These are phyloP conservation scores for Citrus inodora DNA, from an alignment of 345 rosid species.

Conservation along the genomic window DNA sequence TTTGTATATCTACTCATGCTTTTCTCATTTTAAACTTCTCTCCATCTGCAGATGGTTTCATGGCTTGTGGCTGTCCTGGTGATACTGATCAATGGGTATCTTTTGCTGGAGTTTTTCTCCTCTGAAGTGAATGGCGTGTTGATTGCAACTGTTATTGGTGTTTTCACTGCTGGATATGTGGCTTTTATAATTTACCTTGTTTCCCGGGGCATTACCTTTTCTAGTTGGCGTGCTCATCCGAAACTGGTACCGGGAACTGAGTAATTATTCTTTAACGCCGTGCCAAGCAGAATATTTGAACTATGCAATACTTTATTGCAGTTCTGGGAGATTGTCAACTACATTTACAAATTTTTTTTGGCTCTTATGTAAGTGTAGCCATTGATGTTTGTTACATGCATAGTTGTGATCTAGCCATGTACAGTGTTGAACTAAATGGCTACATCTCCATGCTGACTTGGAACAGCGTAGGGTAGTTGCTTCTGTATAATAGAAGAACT, in stretches of 20 bases:
- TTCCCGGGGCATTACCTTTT: constrained; percentile 37
- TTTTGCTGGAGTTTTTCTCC: constrained; percentile 69
- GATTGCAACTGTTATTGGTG: constrained; percentile 30
- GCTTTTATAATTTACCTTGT: constrained; percentile 72
- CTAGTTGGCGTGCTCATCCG: constrained; percentile 30
- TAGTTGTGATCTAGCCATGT: neutral
- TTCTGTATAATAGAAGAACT: neutral
- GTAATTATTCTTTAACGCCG: constrained; percentile 1
- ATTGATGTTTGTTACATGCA: neutral
- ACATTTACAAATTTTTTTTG: neutral
- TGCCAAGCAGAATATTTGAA: neutral
- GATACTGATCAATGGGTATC: constrained; percentile 85
- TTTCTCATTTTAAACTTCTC: neutral
- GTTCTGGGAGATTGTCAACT: neutral
- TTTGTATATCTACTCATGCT: neutral
- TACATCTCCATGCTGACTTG: neutral
- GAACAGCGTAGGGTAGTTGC: neutral
- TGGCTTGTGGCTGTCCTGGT: constrained; percentile 85
- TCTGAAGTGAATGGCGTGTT: constrained; percentile 49
- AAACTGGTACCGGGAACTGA: constrained; percentile 27
- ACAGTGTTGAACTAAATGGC: neutral
- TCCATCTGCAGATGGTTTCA: constrained; percentile 46
- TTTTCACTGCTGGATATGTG: constrained; percentile 50
- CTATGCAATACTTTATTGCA: neutral
- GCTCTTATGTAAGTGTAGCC: neutral